Evolutionary conservation across 2,329 filamentous ascomycete species (phyloP).

Genomic region (Diaporthe sp.): DNA sequence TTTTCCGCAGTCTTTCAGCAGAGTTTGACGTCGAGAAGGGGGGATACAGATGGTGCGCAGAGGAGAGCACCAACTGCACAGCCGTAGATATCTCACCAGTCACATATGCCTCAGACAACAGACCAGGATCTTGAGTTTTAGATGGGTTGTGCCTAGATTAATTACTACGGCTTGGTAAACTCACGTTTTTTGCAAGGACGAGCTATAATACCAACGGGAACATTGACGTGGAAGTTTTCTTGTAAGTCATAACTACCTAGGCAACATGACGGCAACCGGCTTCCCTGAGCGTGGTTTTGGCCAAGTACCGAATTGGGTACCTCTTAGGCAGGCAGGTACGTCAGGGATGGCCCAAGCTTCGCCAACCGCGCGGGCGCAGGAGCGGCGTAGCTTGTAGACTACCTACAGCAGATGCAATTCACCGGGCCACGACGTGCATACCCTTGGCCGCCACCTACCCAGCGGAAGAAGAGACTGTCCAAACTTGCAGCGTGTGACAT

Average conservation of each 20-base stretch:
- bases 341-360: slow-evolving; percentile 37
- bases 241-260: not conserved
- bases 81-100: too few relatives aligned
- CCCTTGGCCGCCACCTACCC: not conserved
- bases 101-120: not conserved
- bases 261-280: not conserved
- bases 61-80: not conserved
- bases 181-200: too few relatives aligned
- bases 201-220: not conserved
- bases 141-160: not conserved
- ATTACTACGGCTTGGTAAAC: not conserved
- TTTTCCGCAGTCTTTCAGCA: not conserved
- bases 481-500: not conserved
- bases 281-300: not conserved
- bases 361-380: slow-evolving; percentile 8
- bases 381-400: slow-evolving; percentile 8
- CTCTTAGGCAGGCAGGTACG: slow-evolving; percentile 21
- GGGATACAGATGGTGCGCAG: not conserved
- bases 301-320: not conserved
- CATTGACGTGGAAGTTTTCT: too few relatives aligned
- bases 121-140: not conserved
- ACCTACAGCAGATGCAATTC: slow-evolving; percentile 6
- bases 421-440: not conserved
- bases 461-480: not conserved
- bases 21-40: not conserved